Evolutionary conservation across 208 protist species (phyloP), one percentile per base, ranked within the genome.

Genomic region (Trypanosoma avium): DNA sequence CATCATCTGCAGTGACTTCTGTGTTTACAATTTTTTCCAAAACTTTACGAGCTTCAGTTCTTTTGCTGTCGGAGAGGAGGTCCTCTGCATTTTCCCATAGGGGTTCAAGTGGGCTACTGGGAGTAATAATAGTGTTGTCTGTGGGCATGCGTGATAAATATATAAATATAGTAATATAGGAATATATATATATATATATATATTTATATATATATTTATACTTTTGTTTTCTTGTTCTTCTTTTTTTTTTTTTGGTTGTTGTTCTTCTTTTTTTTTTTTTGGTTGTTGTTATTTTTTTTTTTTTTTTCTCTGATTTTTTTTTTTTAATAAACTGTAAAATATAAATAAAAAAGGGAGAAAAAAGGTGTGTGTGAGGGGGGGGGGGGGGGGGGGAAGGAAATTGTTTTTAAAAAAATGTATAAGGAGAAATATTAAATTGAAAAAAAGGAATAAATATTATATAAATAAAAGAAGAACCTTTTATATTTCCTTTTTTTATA

Each of bases 21-120:
- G 75, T 69, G 1, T 40, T 21, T 10, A 91, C 69, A 53, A 92
- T 79, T 12, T 67, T 57, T 43, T 88, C 71, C 36, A 90, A 63
- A 9, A 86, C 70, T 35, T 49, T 45, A 21, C 79, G 77, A 0
- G 85, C 84, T 33, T 81, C 72, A 5, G 59, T n/a, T n/a, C 84
- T 76, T 56, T 90, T 76, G 21, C 83, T 81, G 50, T 81, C 77
- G 9, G 61, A 73, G 59, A 84, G 78, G 55, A 80, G 49, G 48
- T 80, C 77, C 70, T 93, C 84, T 0, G 84, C 87, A 27, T 68
- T 55, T 30, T 90, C 82, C 49, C 45, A 71, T 0, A 58, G 49
- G 36, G 9, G 56, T 26, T 67, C 63, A n/a, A 76, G 40, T n/a
- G 61, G 49, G 2, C 21, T 29, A 24, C 56, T 61, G 52, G 53